A percentile compares a stretch with the other conserved stretches of the same genome.
Conservation (phyloP, 2,329 filamentous ascomycete species). For the Fusarium guadeloupense region DNA sequence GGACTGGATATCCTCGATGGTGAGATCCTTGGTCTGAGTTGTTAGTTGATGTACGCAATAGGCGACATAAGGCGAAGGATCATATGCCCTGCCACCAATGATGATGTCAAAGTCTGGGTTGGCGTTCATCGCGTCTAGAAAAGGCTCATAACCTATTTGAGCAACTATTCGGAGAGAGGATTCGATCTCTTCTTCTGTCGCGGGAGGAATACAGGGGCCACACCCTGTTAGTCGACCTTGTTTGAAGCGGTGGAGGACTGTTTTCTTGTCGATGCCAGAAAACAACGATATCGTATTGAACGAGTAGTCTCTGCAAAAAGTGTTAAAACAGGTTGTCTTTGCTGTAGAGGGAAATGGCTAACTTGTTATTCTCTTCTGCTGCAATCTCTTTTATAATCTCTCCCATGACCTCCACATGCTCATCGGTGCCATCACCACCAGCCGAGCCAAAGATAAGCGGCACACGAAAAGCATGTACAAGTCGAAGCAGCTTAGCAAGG, state of each 20-base stretch:
- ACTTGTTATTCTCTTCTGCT: constrained; percentile 18
- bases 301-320: neutral
- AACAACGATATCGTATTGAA: constrained; percentile 52
- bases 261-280: constrained; percentile 49
- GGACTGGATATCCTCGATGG: neutral
- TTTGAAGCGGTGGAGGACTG: constrained; percentile 44
- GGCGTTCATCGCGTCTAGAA: constrained; percentile 52
- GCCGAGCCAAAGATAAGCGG: constrained; percentile 56
- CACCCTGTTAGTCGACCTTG: constrained; percentile 48
- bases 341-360: fast-evolving
- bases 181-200: constrained; percentile 52
- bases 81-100: constrained; percentile 57
- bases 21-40: neutral
- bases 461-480: constrained; percentile 47
- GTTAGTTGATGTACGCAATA: constrained; percentile 38
- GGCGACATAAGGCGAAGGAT: constrained; percentile 53
- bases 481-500: constrained; percentile 50
- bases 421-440: constrained; percentile 58
- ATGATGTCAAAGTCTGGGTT: constrained; percentile 57
- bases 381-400: constrained; percentile 48
- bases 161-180: constrained; percentile 51
- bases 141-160: constrained; percentile 59
- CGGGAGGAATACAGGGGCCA: constrained; percentile 52
- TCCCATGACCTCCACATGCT: constrained; percentile 53
- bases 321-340: neutral